A percentile compares a stretch with the other conserved stretches of the same genome.
These are phyloP conservation scores for Edaphochlamys debaryana DNA, from an alignment of 139 green algal genomes.

Conservation along the genomic window DNA sequence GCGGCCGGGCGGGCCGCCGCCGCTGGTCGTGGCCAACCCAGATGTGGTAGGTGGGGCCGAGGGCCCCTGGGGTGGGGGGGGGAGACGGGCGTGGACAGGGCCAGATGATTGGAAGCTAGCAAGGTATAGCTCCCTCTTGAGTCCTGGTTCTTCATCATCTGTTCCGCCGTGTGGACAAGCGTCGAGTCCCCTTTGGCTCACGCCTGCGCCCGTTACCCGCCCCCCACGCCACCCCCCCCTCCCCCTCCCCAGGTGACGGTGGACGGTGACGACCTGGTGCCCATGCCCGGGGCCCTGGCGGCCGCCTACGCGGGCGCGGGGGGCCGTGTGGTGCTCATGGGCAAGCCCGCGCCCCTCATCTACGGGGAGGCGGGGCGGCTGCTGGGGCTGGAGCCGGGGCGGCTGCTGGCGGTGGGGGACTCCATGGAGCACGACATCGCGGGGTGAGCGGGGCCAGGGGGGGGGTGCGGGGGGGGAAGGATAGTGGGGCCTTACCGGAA, in stretches of 20 bases:
- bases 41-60: slow-evolving; percentile 23
- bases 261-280: slow-evolving; percentile 53
- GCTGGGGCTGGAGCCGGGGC: slow-evolving; percentile 20
- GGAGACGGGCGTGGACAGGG: too few species aligned
- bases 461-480: not conserved
- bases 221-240: too few species aligned
- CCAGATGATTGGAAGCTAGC: too few species aligned
- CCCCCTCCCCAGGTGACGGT: slow-evolving; percentile 61
- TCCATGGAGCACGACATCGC: slow-evolving; percentile 81
- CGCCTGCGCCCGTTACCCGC: too few species aligned
- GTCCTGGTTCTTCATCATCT: too few species aligned
- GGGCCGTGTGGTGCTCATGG: slow-evolving; percentile 75
- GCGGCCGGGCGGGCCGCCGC: not conserved
- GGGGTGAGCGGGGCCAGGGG: not conserved
- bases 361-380: not conserved
- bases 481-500: not conserved
- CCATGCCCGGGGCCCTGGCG: slow-evolving; percentile 85
- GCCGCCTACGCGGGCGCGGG: slow-evolving; percentile 58
- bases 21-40: slow-evolving; percentile 48
- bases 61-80: not conserved
- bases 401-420: slow-evolving; percentile 81
- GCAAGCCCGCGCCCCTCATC: slow-evolving; percentile 77
- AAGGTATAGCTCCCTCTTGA: too few species aligned
- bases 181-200: too few species aligned
- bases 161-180: too few species aligned